Evolutionary conservation across 1,284 basidiomycete genomes (phyloP).

Genomic region (Puccinia horiana): DNA sequence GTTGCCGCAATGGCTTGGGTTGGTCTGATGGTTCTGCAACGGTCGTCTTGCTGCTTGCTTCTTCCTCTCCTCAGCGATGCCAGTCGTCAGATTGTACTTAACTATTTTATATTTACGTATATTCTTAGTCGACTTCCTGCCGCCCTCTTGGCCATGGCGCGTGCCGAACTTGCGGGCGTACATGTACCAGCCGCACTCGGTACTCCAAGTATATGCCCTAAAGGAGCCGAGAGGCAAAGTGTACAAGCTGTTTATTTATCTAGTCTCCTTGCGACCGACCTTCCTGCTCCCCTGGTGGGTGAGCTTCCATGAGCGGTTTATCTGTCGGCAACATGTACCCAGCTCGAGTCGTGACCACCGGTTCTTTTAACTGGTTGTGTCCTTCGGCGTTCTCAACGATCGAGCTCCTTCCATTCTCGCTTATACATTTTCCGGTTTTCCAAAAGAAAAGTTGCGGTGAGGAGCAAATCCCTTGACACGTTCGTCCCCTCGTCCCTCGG

Average conservation of each 20-base stretch:
- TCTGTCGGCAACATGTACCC: neutral
- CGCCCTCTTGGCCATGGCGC: neutral
- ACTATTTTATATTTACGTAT: neutral
- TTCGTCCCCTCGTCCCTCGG: slow-evolving; percentile 3
- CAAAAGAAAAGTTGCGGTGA: neutral
- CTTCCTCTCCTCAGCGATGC: neutral
- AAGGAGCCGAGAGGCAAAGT: neutral
- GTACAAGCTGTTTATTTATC: neutral
- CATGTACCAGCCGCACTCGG: neutral
- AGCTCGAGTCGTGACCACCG: neutral
- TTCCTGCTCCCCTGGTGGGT: too few species aligned
- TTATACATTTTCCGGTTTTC: neutral
- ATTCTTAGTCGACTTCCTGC: neutral
- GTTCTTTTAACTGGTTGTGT: neutral
- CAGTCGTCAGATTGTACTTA: neutral
- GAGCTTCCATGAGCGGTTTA: neutral
- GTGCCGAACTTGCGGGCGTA: neutral
- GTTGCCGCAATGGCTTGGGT: too few species aligned
- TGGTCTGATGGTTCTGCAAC: neutral
- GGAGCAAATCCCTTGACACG: neutral
- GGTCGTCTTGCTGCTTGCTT: neutral
- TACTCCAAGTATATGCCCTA: neutral
- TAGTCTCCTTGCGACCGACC: neutral
- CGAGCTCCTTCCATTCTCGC: neutral
- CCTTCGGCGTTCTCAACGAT: neutral